Evolutionary conservation across 1,139 yeast species (phyloP), one percentile per base, ranked within the genome.

Genomic region (Candida tetrigidarum): DNA sequence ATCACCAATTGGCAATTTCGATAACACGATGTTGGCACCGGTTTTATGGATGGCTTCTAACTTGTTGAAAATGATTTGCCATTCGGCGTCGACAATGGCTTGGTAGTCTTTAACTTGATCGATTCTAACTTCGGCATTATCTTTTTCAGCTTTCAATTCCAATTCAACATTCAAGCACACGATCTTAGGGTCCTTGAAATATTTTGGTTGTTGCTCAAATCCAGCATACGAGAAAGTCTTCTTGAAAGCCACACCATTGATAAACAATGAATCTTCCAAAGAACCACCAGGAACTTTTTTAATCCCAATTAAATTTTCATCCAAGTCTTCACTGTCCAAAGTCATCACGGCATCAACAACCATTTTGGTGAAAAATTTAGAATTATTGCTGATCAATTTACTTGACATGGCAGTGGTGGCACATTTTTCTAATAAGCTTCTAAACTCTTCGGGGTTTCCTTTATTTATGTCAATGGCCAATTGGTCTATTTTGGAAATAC

Each of bases 331-430:
- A 66, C 81, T 91, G 60, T 92, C 98, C 58, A 93, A 76, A 22
- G 93, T 78, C 56, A 89, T 74, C 27, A 93, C 98, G 0, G 99
- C 96, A 64, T 92, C 97, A 25, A 93, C 99, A 20, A 87, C 97
- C 96, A 93, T 90, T 60, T 90, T 86, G 37, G 97, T 90, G 74
- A 93, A 93, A 60, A 93, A 91, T 27, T 76, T 83, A 3, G 96
- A 81, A 66, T 93, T 93, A 53, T 86, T 86, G 64, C 89, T 83
- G 60, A 95, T 92, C 57, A 93, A 76, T 63, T 93, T 95, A 27
- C 97, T 91, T 12, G 96, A 86, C 99, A 93, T 93, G 45, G 99
- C 98, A 8, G 99, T 93, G 49, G 84, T 83, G 12, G 99, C 99
- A 71, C 98, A 92, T 66, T 92, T 84, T 64, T 88, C 96, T 54